Conservation (phyloP, 2,329 filamentous ascomycete genomes). For the Fusarium heterosporum region DNA sequence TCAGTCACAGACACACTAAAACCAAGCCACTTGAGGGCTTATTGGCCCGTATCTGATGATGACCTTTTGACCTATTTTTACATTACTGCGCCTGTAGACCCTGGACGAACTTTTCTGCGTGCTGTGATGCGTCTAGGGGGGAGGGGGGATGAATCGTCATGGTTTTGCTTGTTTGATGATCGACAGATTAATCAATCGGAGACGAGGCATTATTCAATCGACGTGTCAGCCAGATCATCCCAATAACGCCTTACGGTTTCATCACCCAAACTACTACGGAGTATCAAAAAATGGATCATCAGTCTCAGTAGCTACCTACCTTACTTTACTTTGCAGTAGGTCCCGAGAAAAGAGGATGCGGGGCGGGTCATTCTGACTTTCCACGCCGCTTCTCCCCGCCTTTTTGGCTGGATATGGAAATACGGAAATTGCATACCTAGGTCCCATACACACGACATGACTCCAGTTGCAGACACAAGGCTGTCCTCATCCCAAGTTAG, state of each 20-base stretch:
- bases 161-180: slow-evolving; percentile 21
- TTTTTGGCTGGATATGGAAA: slow-evolving; percentile 38
- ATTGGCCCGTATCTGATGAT: slow-evolving; percentile 34
- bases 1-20: slow-evolving; percentile 6
- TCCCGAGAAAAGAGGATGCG: slow-evolving; percentile 17
- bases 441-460: background rate
- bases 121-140: background rate
- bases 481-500: slow-evolving; percentile 22
- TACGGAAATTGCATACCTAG: background rate
- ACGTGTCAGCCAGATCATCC: background rate
- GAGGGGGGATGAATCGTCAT: slow-evolving; percentile 13
- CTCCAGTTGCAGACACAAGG: background rate
- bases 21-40: slow-evolving; percentile 27
- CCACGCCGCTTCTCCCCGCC: slow-evolving; percentile 31
- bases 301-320: no score
- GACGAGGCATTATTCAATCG: slow-evolving; percentile 27
- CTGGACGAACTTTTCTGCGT: slow-evolving; percentile 10
- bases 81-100: slow-evolving; percentile 28
- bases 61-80: slow-evolving; percentile 39
- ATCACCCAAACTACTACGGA: background rate
- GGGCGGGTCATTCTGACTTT: slow-evolving; percentile 25
- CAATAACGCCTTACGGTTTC: slow-evolving; percentile 20
- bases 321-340: no score
- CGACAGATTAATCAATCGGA: slow-evolving; percentile 24
- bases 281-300: background rate